Percentiles rank a stretch among this genome's conserved stretches.
phyloP scores from a whole-genome alignment of 345 rosid species.

The Salix brachista region DNA sequence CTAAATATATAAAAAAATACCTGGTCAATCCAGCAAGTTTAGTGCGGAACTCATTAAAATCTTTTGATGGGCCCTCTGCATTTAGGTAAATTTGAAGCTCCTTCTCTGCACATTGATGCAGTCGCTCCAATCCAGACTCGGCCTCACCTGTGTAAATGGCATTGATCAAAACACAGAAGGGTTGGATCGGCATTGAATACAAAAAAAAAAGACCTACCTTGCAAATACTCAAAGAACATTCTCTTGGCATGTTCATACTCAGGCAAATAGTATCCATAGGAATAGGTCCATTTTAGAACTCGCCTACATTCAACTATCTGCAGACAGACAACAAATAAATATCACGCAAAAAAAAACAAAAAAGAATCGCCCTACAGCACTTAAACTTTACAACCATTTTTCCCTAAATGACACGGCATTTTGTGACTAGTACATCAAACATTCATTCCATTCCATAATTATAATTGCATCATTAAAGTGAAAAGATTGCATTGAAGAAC shows the following conservation, averaged over 20 bases:
- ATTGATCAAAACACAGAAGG: conserved; percentile 8
- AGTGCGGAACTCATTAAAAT: conserved; percentile 78
- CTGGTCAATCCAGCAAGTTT: conserved; percentile 84
- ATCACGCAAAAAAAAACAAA: background rate
- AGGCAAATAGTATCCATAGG: conserved; percentile 80
- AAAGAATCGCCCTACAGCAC: background rate
- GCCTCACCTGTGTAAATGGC: conserved; percentile 58
- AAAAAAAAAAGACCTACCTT: conserved; percentile 42
- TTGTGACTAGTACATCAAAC: background rate
- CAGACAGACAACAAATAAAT: conserved; percentile 14
- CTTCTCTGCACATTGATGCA: conserved; percentile 89
- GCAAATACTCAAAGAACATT: conserved; percentile 77
- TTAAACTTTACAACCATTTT: background rate
- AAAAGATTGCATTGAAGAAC: background rate
- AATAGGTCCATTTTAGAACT: conserved; percentile 85
- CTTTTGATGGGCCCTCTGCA: conserved; percentile 59
- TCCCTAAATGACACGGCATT: background rate
- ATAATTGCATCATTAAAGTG: background rate
- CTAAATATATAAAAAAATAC: conserved; percentile 26
- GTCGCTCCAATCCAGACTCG: conserved; percentile 81
- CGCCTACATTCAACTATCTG: conserved; percentile 85
- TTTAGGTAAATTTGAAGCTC: conserved; percentile 55
- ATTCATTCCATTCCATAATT: background rate
- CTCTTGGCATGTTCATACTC: conserved; percentile 72
- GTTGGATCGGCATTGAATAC: background rate